Base-by-base conservation (phyloP, 306 rosid species). In the Vicia villosa region DNA sequence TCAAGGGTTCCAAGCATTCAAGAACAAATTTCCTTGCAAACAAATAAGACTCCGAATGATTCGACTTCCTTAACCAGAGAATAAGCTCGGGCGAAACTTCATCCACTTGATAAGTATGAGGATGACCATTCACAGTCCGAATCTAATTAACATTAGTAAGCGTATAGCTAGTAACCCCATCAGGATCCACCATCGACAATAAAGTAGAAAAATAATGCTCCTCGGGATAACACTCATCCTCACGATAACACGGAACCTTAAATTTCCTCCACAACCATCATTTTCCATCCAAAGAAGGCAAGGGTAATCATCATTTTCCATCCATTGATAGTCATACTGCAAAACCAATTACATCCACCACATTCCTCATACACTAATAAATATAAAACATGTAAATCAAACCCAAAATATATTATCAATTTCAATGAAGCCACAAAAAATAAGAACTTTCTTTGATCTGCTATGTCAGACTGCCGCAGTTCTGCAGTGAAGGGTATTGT, bases 161-260 rank as follows among this genome's bases (percentile, higher is more conserved):
- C 6, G 95, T 87, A 81, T 94, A 94, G 2, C 81, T 86, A 3
- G 95, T 88, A 68, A 96, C 87, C 2, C 98, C 97, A 24, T 70
- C 79, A 13, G 89, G 84, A 79, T 94, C 98, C 84, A 22, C 63
- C 97, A 87, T 94, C 6, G 96, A 88, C 32, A 94, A 54, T 17
- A 94, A 63, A 2, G 98, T 94, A 5, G 98, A 96, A 65, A 94
- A 94, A 75, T 94, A 94, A 58, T 94, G 98, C 38, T 94, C 98
- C 51, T 94, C 98, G 0, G 98, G 98, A 58, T 85, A 94, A 57
- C 98, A 94, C 40, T 90, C 86, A 10, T 82, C 89, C 6, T 83
- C 86, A 6, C 77, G 59, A 26, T 81, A 80, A 56, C 98, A 94
- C 0, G 98, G 97, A 51, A 85, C 11, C 68, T 82, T 84, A 77